Evolutionary conservation across 108 stramenopile genomes (phyloP).

Genomic region (Cyclotella atomus): DNA sequence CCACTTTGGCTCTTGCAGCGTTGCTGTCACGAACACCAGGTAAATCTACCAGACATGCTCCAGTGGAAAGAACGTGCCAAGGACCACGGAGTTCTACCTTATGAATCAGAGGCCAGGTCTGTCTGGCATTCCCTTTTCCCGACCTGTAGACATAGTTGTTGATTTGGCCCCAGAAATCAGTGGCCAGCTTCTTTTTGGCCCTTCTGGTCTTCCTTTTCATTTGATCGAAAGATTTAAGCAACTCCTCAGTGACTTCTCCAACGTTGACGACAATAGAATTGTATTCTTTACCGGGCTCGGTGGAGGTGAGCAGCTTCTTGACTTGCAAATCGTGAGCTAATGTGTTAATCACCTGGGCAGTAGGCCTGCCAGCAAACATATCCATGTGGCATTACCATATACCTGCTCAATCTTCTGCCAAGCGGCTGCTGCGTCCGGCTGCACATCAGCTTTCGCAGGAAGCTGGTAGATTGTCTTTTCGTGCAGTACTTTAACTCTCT

Average conservation of each 20-base stretch:
- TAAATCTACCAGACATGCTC: conserved; percentile 25
- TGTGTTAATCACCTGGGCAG: conserved; percentile 16
- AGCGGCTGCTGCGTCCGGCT: conserved; percentile 49
- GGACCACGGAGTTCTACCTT: conserved; percentile 49
- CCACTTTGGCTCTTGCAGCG: conserved; percentile 55
- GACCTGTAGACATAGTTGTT: conserved; percentile 51
- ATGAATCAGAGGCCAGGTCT: conserved; percentile 59
- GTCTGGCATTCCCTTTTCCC: conserved; percentile 49
- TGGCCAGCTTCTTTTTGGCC: conserved; percentile 39
- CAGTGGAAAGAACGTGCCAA: conserved; percentile 30
- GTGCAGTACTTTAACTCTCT: conserved; percentile 44
- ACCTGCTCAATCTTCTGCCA: conserved; percentile 64
- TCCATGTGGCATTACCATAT: conserved; percentile 50
- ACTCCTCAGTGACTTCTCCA: conserved; percentile 25
- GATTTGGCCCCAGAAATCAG: conserved; percentile 35
- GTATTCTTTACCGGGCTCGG: conserved; percentile 24
- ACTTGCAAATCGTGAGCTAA: conserved; percentile 36
- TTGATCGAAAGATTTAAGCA: conserved; percentile 14
- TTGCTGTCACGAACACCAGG: conserved; percentile 52
- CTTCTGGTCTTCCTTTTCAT: conserved; percentile 28
- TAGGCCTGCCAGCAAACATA: neutral
- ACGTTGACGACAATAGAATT: conserved; percentile 40
- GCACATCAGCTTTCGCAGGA: conserved; percentile 22
- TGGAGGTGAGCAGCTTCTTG: conserved; percentile 27
- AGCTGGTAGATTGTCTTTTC: conserved; percentile 41